Percentiles rank a stretch among this genome's conserved stretches.
Evolutionary conservation across 441 rosid genomes (phyloP).

Genomic region (Viola pubescens): DNA sequence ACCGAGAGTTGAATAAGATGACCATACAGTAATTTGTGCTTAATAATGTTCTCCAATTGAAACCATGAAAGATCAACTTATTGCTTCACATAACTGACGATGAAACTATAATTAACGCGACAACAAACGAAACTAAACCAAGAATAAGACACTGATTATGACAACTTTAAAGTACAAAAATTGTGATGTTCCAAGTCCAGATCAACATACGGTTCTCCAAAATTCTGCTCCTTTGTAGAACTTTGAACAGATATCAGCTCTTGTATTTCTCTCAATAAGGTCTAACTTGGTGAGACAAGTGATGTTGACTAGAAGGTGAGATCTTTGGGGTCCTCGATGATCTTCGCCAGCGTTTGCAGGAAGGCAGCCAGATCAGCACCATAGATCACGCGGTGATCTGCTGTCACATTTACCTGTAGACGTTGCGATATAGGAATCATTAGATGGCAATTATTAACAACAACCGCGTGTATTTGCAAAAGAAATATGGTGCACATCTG

Average conservation of each 20-base stretch:
- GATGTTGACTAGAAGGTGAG: constrained; percentile 51
- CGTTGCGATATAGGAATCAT: constrained; percentile 12
- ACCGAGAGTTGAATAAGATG: too few relatives aligned
- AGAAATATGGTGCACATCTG: constrained; percentile 9
- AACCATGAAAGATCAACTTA: background rate
- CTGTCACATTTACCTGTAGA: constrained; percentile 77
- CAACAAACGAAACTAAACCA: background rate
- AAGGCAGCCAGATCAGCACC: constrained; percentile 92
- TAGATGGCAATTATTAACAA: background rate
- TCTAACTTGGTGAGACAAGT: background rate
- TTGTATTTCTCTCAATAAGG: constrained; percentile 6
- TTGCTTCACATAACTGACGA: background rate
- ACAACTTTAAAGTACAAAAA: constrained; percentile 12
- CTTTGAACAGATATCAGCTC: constrained; percentile 11
- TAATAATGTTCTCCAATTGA: background rate
- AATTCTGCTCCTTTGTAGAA: constrained; percentile 13
- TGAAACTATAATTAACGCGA: background rate
- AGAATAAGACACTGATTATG: constrained; percentile 4
- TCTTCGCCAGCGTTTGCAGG: constrained; percentile 79
- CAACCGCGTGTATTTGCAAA: background rate
- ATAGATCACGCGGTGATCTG: constrained; percentile 88
- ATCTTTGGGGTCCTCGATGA: constrained; percentile 79
- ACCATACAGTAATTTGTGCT: too few relatives aligned
- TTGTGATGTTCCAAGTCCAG: constrained; percentile 5
- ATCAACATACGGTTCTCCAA: constrained; percentile 10